Evolutionary conservation across 257 asterid species (phyloP).

Genomic region (Nicotiana tabacum): DNA sequence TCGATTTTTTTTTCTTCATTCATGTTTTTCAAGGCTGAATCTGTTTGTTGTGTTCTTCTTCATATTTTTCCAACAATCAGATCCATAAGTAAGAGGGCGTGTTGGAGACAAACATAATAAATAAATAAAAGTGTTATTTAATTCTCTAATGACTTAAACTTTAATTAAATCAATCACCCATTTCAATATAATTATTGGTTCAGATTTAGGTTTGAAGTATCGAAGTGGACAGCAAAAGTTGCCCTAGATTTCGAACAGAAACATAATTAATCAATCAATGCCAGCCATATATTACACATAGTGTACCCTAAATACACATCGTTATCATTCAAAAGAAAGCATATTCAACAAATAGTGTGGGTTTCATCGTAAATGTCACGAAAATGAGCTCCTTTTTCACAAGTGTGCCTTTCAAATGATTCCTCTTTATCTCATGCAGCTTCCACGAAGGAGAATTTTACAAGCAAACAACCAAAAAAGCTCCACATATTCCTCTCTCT

Average conservation of each 20-base stretch:
- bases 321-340: neutral
- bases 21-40: too few species aligned
- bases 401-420: constrained; percentile 1
- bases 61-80: too few species aligned
- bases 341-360: neutral
- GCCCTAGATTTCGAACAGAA: neutral
- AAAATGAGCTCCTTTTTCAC: neutral
- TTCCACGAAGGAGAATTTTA: constrained; percentile 18
- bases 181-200: too few species aligned
- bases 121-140: too few species aligned
- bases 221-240: neutral
- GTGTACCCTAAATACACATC: neutral
- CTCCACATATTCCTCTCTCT: neutral
- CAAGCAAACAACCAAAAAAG: constrained; percentile 7
- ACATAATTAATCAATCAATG: neutral
- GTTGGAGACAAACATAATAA: too few species aligned
- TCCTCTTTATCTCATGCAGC: constrained; percentile 15
- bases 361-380: neutral
- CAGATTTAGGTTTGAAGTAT: too few species aligned
- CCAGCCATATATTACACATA: neutral
- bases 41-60: too few species aligned
- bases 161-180: too few species aligned
- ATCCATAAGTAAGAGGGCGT: too few species aligned
- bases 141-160: too few species aligned
- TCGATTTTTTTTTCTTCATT: too few species aligned